Evolutionary conservation across 345 rosid species (phyloP).

Genomic region (Hypericum perforatum): DNA sequence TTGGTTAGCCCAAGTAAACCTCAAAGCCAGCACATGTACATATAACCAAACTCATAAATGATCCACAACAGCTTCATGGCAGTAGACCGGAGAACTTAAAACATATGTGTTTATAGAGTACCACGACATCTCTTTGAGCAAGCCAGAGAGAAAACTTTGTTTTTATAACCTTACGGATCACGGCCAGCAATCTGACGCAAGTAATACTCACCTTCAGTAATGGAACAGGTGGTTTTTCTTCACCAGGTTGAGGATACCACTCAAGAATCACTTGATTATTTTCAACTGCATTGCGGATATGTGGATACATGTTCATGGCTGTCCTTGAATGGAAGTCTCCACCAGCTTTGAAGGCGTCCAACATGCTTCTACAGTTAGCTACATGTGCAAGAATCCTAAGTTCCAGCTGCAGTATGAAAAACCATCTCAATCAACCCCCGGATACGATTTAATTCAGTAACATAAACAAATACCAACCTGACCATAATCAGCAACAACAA

Average conservation of each 20-base stretch:
- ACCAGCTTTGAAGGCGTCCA: conserved; percentile 93
- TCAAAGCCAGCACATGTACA: too few species aligned
- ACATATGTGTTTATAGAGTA: too few species aligned
- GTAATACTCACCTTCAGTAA: conserved; percentile 53
- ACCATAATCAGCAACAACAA: conserved; percentile 95
- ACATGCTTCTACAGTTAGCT: conserved; percentile 83
- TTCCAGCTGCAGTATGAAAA: conserved; percentile 56
- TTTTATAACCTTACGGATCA: too few species aligned
- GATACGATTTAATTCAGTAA: conserved; percentile 1
- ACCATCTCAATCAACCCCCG: conserved; percentile 17
- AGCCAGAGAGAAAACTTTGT: too few species aligned
- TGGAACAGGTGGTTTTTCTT: conserved; percentile 92
- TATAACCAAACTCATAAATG: too few species aligned
- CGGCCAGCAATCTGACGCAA: neutral
- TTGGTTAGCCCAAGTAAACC: too few species aligned
- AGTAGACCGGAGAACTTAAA: too few species aligned
- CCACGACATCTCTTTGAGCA: too few species aligned
- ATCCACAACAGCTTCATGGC: too few species aligned
- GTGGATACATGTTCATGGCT: conserved; percentile 94
- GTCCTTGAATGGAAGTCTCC: conserved; percentile 99
- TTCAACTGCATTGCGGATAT: conserved; percentile 74
- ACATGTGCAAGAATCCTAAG: conserved; percentile 97
- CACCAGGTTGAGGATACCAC: conserved; percentile 87
- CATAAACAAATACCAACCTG: conserved; percentile 47
- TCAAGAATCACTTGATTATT: conserved; percentile 70